Evolutionary conservation across 345 rosid genomes (phyloP).

Genomic region (Excoecaria cochinchinensis): DNA sequence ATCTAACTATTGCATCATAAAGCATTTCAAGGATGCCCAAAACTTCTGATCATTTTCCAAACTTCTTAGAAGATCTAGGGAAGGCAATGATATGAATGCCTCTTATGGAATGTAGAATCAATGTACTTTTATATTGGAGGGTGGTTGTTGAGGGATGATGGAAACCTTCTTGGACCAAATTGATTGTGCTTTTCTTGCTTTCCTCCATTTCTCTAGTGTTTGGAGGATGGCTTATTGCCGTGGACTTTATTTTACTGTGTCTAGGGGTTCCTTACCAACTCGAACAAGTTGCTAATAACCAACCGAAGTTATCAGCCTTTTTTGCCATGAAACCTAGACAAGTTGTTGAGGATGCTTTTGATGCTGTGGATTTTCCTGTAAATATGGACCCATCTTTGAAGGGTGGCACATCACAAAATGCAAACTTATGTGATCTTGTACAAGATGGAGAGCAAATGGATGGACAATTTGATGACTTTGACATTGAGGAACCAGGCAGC

Average conservation of each 20-base stretch:
- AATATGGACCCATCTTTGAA: conserved; percentile 38
- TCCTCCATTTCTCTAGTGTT: not conserved
- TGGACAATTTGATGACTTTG: conserved; percentile 34
- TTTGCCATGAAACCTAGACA: conserved; percentile 45
- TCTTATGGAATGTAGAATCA: not conserved
- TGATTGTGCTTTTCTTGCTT: not conserved
- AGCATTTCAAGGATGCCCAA: not conserved
- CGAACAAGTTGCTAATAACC: conserved; percentile 74
- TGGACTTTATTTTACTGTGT: conserved; percentile 19
- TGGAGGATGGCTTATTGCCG: not conserved
- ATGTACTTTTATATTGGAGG: not conserved
- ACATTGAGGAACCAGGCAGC: conserved; percentile 30
- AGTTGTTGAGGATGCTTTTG: conserved; percentile 30
- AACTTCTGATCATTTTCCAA: not conserved
- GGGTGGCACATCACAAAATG: conserved; percentile 37
- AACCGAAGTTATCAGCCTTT: conserved; percentile 81
- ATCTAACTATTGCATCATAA: not conserved
- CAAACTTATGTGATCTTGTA: conserved; percentile 28
- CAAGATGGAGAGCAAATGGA: conserved; percentile 22
- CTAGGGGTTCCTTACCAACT: conserved; percentile 90
- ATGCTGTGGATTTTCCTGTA: conserved; percentile 27
- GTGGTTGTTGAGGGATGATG: not conserved
- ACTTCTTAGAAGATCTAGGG: not conserved
- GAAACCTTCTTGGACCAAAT: not conserved
- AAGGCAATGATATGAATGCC: conserved; percentile 1